A percentile compares a stretch with the other conserved stretches of the same genome.
phyloP scores from a whole-genome alignment of 805 yeast genomes.

The Saccharomycopsis synnaedendra region DNA sequence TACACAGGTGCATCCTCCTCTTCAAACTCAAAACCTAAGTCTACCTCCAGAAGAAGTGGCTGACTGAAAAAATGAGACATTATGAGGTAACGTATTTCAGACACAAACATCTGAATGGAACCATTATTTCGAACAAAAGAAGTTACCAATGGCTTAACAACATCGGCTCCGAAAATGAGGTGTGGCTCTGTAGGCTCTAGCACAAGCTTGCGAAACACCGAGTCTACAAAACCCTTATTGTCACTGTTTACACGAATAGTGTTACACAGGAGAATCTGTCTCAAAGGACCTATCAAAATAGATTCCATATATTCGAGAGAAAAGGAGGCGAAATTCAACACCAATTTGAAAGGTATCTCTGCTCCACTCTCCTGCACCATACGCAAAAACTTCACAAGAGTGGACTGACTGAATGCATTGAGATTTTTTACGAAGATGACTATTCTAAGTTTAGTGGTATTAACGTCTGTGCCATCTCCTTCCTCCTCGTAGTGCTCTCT shows the following conservation, averaged over 20 bases:
- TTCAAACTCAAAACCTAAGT: too few relatives aligned
- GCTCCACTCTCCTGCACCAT: conserved; percentile 4
- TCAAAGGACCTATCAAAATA: not conserved
- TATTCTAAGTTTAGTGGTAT: conserved; percentile 5
- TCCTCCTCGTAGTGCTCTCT: not conserved
- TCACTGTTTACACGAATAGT: conserved; percentile 2
- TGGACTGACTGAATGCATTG: conserved; percentile 8
- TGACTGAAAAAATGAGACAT: conserved; percentile 4
- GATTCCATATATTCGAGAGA: conserved; percentile 5
- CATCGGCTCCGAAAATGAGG: conserved; percentile 4
- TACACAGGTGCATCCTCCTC: too few relatives aligned
- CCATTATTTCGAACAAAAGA: not conserved
- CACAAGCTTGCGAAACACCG: conserved; percentile 1
- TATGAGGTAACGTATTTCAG: conserved; percentile 4
- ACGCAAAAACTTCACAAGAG: conserved; percentile 1
- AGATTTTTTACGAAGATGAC: conserved; percentile 11
- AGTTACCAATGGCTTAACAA: conserved; percentile 1
- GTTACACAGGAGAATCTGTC: conserved; percentile 2
- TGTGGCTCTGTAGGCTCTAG: not conserved
- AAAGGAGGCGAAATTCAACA: conserved; percentile 10
- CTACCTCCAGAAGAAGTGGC: too few relatives aligned
- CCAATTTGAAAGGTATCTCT: conserved; percentile 7
- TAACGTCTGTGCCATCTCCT: not conserved
- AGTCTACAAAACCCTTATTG: not conserved
- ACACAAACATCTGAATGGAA: conserved; percentile 3